Base-by-base conservation (phyloP, 2,329 filamentous ascomycete species). In the Arthrobotrys megalospora region DNA sequence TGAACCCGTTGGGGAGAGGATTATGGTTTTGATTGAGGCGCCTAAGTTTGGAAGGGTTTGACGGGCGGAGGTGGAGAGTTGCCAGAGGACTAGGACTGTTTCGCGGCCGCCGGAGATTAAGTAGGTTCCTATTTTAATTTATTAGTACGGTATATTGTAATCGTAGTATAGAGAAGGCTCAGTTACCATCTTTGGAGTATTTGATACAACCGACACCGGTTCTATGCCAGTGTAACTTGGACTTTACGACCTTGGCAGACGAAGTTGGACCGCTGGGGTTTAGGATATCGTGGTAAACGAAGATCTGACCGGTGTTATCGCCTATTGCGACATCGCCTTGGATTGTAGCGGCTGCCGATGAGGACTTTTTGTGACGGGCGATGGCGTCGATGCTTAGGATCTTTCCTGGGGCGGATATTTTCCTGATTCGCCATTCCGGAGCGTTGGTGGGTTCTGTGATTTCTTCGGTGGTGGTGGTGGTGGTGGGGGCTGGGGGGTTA, bases 131-230 rank as follows among this genome's bases (percentile, higher is more conserved):
- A 81, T 12, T 62, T 47, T 80, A 80, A 79, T 58, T 63, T 53
- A 32, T 24, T 53, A 64, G 41, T 47, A 45, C 38, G n/a, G 19
- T 24, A 12, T 24, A 8, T 7, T 36, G 32, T 36, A 58, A n/a
- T n/a, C n/a, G n/a, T n/a, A n/a, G n/a, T n/a, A n/a, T n/a, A n/a
- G n/a, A n/a, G n/a, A n/a, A n/a, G n/a, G n/a, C n/a, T n/a, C n/a
- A n/a, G n/a, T n/a, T 88, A 93, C 95, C 94, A 87, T 99, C 96
- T 81, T 88, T 87, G 12, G 96, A 97, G 92, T 94, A 98, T 84
- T 96, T 97, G 73, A 97, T 87, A 8, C 93, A 89, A 81, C 92
- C 91, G 7, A 97, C 94, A 60, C 91, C 89, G 81, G 91, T 90
- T 81, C 94, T 89, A 84, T 99, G 96, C 96, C 96, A 99, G 84